Conservation (phyloP, 2,329 filamentous ascomycete species). For the Penicillium sp. region DNA sequence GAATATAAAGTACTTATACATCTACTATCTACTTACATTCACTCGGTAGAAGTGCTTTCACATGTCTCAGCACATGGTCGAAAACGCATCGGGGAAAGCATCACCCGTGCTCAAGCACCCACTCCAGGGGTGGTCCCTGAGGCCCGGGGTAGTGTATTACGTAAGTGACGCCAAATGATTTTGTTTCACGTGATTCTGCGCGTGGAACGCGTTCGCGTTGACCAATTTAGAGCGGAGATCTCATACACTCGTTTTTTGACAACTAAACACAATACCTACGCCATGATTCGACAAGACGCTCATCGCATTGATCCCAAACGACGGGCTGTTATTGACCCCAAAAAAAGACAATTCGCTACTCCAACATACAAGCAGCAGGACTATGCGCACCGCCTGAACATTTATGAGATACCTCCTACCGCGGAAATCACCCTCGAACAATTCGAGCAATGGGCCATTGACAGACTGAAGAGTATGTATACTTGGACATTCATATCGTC, state of each 20-base stretch:
- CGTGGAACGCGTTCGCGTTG: constrained; percentile 25
- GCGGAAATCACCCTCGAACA: constrained; percentile 94
- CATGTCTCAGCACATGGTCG: constrained; percentile 7
- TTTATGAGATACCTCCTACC: constrained; percentile 83
- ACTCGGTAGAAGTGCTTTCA: constrained; percentile 7
- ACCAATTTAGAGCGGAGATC: constrained; percentile 15
- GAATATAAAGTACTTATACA: not conserved
- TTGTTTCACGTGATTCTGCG: constrained; percentile 14
- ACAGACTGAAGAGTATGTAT: constrained; percentile 70
- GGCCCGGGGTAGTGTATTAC: not conserved
- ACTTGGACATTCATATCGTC: too few species aligned
- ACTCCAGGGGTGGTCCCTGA: not conserved
- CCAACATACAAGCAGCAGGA: constrained; percentile 72
- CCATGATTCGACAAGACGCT: constrained; percentile 46
- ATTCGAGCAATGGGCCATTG: constrained; percentile 98
- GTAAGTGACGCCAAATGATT: not conserved
- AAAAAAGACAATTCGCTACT: constrained; percentile 81
- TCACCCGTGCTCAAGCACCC: not conserved
- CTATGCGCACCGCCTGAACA: constrained; percentile 86
- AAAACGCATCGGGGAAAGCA: not conserved
- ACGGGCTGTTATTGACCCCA: constrained; percentile 71
- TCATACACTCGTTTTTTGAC: not conserved
- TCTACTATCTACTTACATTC: not conserved
- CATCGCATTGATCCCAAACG: constrained; percentile 62
- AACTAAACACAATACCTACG: constrained; percentile 3